Evolutionary conservation across 2,329 filamentous ascomycete species (phyloP), one percentile per base, ranked within the genome.

Genomic region (Xylaria sp.): DNA sequence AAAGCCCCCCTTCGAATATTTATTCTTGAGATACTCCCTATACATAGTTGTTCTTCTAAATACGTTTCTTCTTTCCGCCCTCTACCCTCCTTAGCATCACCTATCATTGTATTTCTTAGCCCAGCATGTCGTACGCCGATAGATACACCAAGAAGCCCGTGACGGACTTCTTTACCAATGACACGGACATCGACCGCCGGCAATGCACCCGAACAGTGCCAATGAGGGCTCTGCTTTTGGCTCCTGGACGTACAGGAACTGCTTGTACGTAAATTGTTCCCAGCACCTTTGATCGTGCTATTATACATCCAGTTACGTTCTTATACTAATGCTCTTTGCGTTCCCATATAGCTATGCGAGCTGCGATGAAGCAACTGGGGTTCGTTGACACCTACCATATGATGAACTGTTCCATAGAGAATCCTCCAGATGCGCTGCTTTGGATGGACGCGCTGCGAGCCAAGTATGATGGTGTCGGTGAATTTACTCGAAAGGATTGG

Each of bases 321-420:
- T 12, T 57, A 4, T 51, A 29, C 63, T 69, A 21, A 73, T 51
- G 29, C n/a, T 23, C 18, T 35, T 35, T 42, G 27, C 51, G 25
- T n/a, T 21, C 16, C 1, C 18, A 23, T 32, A 54, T 65, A 89
- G 87, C 90, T 51, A 86, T 92, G 76, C 85, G 89, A 69, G 86
- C 85, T 51, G 90, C 91, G 23, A 85, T 92, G 77, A 86, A 89
- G 76, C 83, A 88, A 73, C 84, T 92, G 48, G 90, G 90, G 70
- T 92, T 90, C 78, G 82, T 86, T 74, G 88, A 91, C 78, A 90
- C 87, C 69, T 92, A 92, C 84, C 91, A 92, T 82, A 91, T 91
- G 89, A 90, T 91, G 87, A 90, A 86, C 74, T 88, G 87, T 72
- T 88, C 86, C 68, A 87, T 91, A 69, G 89, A 92, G 81, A 92